Evolutionary conservation across 2,329 filamentous ascomycete species (phyloP).

Genomic region (Remersonia thermophila): DNA sequence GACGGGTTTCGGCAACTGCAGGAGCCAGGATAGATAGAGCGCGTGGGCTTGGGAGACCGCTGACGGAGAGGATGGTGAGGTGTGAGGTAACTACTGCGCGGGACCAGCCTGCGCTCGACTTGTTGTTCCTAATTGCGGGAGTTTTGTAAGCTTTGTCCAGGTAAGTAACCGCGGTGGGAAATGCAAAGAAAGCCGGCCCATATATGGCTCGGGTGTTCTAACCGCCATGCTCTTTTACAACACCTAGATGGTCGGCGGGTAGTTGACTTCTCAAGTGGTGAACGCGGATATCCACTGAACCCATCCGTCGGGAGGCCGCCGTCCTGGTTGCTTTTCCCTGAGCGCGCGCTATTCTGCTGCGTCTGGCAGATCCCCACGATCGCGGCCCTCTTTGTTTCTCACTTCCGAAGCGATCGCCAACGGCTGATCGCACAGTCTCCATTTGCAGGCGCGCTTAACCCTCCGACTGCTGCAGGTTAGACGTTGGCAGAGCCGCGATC

Average conservation of each 20-base stretch:
- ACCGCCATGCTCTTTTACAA: no score
- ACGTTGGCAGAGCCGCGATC: neutral
- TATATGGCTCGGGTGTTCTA: no score
- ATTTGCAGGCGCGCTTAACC: conserved; percentile 11
- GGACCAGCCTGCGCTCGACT: no score
- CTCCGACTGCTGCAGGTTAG: neutral
- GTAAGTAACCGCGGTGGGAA: no score
- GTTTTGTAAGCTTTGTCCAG: no score
- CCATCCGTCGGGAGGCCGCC: conserved; percentile 1
- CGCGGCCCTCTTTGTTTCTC: neutral
- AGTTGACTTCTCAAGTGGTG: no score
- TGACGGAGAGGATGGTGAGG: no score
- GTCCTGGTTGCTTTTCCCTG: conserved; percentile 5
- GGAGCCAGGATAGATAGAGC: conserved; percentile 2
- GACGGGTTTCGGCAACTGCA: conserved; percentile 5
- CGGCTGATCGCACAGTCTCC: conserved; percentile 5
- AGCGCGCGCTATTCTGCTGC: conserved; percentile 13
- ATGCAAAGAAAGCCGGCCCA: no score
- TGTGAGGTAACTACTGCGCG: no score
- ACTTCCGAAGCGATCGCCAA: conserved; percentile 1
- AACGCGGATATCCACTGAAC: conserved; percentile 4
- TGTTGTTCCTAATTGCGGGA: no score
- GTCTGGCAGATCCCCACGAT: conserved; percentile 5
- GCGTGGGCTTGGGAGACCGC: no score
- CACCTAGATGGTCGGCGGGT: neutral